Evolutionary conservation across 108 stramenopile species (phyloP).

Genomic region (Cyclotella baltica): DNA sequence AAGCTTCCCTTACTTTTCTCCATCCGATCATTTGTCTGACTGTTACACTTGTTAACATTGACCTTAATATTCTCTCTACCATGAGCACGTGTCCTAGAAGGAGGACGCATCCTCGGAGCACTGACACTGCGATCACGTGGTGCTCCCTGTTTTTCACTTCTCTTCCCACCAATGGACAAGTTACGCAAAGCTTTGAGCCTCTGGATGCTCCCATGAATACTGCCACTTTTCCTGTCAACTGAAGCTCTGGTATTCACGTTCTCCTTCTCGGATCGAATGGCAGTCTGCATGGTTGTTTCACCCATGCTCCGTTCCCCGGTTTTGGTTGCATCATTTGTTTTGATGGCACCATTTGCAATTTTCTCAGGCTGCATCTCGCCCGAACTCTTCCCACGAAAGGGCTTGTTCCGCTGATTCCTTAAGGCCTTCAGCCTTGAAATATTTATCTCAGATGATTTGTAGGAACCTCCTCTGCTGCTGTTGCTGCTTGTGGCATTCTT

Average conservation of each 20-base stretch:
- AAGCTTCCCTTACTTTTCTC: background rate
- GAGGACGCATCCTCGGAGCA: background rate
- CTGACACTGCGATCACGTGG: background rate
- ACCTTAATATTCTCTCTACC: background rate
- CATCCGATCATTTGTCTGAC: background rate
- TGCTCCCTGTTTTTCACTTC: background rate
- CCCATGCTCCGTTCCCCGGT: too few species aligned
- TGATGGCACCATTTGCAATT: too few species aligned
- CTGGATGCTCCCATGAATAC: background rate
- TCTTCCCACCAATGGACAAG: background rate
- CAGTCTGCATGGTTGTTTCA: background rate
- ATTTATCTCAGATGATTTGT: too few species aligned
- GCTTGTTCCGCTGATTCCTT: background rate
- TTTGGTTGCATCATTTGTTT: too few species aligned
- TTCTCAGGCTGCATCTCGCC: too few species aligned
- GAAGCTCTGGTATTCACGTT: too few species aligned
- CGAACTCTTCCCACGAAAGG: background rate
- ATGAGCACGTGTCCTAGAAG: background rate
- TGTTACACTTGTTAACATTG: background rate
- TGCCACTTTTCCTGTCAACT: background rate
- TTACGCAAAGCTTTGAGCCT: background rate
- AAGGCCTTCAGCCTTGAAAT: background rate
- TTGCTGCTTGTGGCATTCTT: too few species aligned
- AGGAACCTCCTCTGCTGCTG: too few species aligned
- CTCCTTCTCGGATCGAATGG: too few species aligned